Base-by-base conservation (phyloP, 805 yeast species). In the Yarrowia divulgata region DNA sequence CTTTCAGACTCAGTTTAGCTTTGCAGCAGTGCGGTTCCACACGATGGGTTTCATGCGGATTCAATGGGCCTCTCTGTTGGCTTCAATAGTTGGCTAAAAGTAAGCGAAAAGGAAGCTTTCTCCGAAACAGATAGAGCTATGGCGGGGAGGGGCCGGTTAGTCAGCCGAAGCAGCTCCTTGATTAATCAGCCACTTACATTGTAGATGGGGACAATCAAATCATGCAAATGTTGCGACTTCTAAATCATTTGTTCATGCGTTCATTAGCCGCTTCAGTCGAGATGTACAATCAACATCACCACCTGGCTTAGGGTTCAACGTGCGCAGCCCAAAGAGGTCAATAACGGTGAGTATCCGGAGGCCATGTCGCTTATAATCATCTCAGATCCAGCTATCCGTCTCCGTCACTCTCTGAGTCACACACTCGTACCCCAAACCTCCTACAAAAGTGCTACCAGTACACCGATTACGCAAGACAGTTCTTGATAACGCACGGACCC, bases 31-130 rank as follows among this genome's bases (percentile, higher is more conserved):
- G 50, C 9, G 50, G 34, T 9, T 23, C 50, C 13, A 18, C 35
- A 48, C 52, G n/a, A 39, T 37, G 43, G 35, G 19, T 37, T 50
- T 54, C 60, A 52, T 54, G 60, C 60, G 45, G 32, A 39, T 37
- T 8, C 18, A 54, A 54, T 39, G 60, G 45, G 18, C 42, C 18
- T n/a, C 18, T n/a, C 49, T 45, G 32, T 19, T 45, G 49, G 49
- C 18, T 7, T 8, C 46, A 43, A 49, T 32, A 39, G n/a, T n/a
- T 23, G 55, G 16, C 35, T 49, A 49, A 52, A 52, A 13, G 10
- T 29, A 14, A 29, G 16, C 12, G 37, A 48, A 9, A 48, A 29
- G 29, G 19, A 45, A 12, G 8, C 49, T 7, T 10, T 18, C 8
- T 1, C 23, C 46, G 23, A 43, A n/a, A 12, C 4, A 16, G 23